Evolutionary conservation across 495 filamentous ascomycete genomes (phyloP).

Genomic region (Aspergillus incahuasiensis): DNA sequence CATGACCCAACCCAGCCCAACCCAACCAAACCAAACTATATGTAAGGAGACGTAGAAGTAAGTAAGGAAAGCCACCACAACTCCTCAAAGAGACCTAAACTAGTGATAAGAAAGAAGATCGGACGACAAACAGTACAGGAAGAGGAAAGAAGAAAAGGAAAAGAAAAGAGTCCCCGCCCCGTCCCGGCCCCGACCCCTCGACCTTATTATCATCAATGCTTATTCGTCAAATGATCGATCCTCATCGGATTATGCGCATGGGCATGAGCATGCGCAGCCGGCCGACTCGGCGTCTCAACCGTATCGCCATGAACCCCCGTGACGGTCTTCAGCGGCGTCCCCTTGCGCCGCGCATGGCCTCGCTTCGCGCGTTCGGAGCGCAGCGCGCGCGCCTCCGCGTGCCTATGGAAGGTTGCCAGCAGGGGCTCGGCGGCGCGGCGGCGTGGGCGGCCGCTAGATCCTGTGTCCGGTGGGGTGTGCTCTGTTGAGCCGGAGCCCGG

Average conservation of each 20-base stretch:
- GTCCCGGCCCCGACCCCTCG: no score
- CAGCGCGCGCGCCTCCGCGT: slow-evolving; percentile 19
- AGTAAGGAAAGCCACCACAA: neutral
- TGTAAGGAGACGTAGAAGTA: no score
- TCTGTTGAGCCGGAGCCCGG: slow-evolving; percentile 6
- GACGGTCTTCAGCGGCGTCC: neutral
- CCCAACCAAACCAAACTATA: no score
- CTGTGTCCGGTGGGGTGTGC: slow-evolving; percentile 7
- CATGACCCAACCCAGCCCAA: no score
- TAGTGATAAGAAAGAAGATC: neutral
- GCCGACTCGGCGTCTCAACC: neutral
- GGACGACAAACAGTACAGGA: no score
- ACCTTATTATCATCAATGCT: neutral
- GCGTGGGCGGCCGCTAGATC: slow-evolving; percentile 18
- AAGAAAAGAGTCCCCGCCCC: neutral
- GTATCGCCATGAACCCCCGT: neutral
- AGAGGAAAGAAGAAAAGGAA: neutral
- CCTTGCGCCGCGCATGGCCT: slow-evolving; percentile 18
- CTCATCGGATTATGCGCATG: slow-evolving; percentile 1
- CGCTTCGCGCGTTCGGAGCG: slow-evolving; percentile 16
- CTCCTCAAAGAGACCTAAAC: neutral
- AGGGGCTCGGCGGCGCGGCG: slow-evolving; percentile 20
- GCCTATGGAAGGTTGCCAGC: slow-evolving; percentile 18
- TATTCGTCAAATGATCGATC: neutral
- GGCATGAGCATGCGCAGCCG: no score